Evolutionary conservation across 495 filamentous ascomycete species (phyloP), one percentile per base, ranked within the genome.

Genomic region (Lophium mytilinum): DNA sequence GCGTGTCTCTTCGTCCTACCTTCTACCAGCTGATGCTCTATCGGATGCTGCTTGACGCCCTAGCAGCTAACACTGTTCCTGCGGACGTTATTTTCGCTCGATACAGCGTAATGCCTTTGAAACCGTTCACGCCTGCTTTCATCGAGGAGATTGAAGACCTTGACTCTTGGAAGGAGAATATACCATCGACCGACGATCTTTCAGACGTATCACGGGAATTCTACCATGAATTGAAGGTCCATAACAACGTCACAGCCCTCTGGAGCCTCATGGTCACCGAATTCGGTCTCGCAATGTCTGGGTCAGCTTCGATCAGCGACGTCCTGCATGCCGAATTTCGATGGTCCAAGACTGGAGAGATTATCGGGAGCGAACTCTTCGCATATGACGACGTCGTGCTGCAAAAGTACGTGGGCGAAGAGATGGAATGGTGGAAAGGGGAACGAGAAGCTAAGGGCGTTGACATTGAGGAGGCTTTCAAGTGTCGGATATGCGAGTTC

Each of bases 21-120:
- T 75, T 82, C 50, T 83, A 96, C 51, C 93, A 98, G 69, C 75
- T 98, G 8, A 90, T 94, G 72, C 73, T 96, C 1, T 98, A 98
- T 66, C 90, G 90, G 62, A 84, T 83, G n/a, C 82, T 97, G 50
- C 78, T 98, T 33, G 83, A 83, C 39, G 74, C 81, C 3, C 77
- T 97, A 58, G 81, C 84, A n/a, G 77, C 80, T 1, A 85, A 80
- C 57, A 73, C 77, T n/a, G 78, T 96, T 0, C 80, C 87, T 53
- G 83, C 89, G 37, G 65, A 77, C 17, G 60, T 73, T 6, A 73
- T 97, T 11, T 83, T 90, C 45, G 64, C 73, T 9, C 84, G 90
- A 11, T 90, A 95, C 62, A 68, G 73, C 0, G 73, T 98, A 7
- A 75, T 88, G 45, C 68, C 81, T 0, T 69, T 83, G 4, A 75